phyloP scores from a whole-genome alignment of 2,329 filamentous ascomycete genomes.

The Colletotrichum abscissum region DNA sequence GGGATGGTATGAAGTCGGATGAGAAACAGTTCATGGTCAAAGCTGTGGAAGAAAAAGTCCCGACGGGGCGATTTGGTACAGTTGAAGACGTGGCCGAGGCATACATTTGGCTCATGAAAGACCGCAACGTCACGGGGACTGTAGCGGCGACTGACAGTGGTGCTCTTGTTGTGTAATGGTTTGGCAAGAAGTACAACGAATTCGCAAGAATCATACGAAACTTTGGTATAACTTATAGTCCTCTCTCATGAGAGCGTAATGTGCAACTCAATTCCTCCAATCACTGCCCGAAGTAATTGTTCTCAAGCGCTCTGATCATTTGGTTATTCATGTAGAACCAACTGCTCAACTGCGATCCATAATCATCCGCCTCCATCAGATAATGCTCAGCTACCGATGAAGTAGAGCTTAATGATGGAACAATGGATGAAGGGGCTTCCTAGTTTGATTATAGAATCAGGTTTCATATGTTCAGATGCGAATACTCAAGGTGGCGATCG shows the following conservation, averaged over 20 bases:
- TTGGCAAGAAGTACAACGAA: neutral
- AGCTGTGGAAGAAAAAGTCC: neutral
- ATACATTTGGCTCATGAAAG: constrained; percentile 25
- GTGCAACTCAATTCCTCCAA: neutral
- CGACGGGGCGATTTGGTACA: neutral
- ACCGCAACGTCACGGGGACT: constrained; percentile 18
- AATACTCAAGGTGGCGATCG: too few relatives aligned
- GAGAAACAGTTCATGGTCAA: constrained; percentile 6
- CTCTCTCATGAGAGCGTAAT: neutral
- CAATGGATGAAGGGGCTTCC: too few relatives aligned
- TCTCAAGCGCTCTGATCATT: constrained; percentile 37
- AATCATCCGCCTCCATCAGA: constrained; percentile 35
- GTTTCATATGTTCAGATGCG: too few relatives aligned
- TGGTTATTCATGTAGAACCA: constrained; percentile 38
- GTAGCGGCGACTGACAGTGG: constrained; percentile 17
- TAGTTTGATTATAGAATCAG: too few relatives aligned
- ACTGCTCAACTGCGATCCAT: constrained; percentile 33
- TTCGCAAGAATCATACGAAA: neutral
- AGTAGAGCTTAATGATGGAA: too few relatives aligned
- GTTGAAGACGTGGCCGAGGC: constrained; percentile 23
- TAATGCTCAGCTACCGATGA: neutral
- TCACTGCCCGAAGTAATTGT: constrained; percentile 7
- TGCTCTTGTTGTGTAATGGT: neutral
- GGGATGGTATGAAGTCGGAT: constrained; percentile 33
- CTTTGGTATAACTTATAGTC: neutral